Evolutionary conservation across 108 stramenopile species (phyloP), one percentile per base, ranked within the genome.

Genomic region (Aurantiochytrium sp.): DNA sequence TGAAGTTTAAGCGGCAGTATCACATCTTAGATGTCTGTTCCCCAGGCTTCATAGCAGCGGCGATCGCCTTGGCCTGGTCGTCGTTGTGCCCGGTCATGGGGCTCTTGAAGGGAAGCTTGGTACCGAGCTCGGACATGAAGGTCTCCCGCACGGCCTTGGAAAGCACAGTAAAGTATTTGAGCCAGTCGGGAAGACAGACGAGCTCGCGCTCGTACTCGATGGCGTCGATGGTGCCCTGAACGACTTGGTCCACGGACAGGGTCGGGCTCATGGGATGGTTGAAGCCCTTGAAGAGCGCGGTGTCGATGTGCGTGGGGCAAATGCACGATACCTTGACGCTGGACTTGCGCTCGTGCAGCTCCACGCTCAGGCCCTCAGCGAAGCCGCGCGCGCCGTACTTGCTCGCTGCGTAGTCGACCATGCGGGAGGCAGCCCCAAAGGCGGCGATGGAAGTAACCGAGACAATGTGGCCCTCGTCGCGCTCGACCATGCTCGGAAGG

Each of bases 261-360:
- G 73, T 81, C 45, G 73, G 73, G 42, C 19, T 81, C 21, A 41
- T 15, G 15, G 45, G 73, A 30, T 48, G 42, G 32, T 42, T 22
- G 24, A 81, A 87, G 17, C 89, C 91, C 53, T 89, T 55, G 54
- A 91, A 91, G 87, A 91, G 81, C 22, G 88, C 91, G 15, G 91
- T 91, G 87, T 91, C 54, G 65, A 91, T 91, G 42, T 55, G 89
- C 36, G 48, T 87, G 19, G 91, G 91, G 59, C 86, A 86, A 30
- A 91, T 55, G 48, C 81, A 85, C 17, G 89, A 45, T 4, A 86
- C 87, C 31, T 69, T 36, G n/a, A 91, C 87, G 19, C 81, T 48
- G 24, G 73, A 52, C 12, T 55, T 65, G 45, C 52, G 69, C 41
- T 65, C 31, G 4, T 55, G 55, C 4, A 91, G 45, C 69, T 91